A percentile compares a stretch with the other conserved stretches of the same genome.
These are phyloP conservation scores for Geranium rotundifolium DNA, from an alignment of 345 rosid species.

Conservation along the genomic window DNA sequence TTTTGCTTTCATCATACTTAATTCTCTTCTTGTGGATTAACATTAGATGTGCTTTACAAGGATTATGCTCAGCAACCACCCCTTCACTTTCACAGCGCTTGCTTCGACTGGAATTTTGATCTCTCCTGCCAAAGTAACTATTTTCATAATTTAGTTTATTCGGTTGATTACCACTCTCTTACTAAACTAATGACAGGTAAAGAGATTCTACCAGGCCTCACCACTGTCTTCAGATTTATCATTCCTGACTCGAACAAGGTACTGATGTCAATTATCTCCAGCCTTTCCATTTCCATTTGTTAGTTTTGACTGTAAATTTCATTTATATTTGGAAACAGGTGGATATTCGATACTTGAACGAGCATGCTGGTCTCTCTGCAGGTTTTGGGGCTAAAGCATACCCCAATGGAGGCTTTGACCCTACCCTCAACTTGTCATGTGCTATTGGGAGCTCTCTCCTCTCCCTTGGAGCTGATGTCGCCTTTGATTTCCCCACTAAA, in stretches of 20 bases:
- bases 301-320: background rate
- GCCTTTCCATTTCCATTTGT: background rate
- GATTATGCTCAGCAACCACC: slow-evolving; percentile 37
- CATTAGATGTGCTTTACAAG: slow-evolving; percentile 40
- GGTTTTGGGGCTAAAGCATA: slow-evolving; percentile 24
- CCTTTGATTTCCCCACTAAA: slow-evolving; percentile 18
- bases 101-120: slow-evolving; percentile 29
- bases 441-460: slow-evolving; percentile 25
- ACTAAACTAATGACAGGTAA: slow-evolving; percentile 17
- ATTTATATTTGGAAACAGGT: slow-evolving; percentile 16
- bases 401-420: slow-evolving; percentile 18
- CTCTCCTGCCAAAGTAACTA: slow-evolving; percentile 35
- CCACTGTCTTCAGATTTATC: slow-evolving; percentile 25
- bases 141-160: background rate
- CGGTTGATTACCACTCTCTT: background rate
- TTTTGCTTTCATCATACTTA: background rate
- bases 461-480: slow-evolving; percentile 29
- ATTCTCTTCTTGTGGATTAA: background rate
- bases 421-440: slow-evolving; percentile 29
- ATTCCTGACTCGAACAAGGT: slow-evolving; percentile 40
- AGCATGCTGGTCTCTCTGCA: slow-evolving; percentile 30
- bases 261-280: slow-evolving; percentile 1
- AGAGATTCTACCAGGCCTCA: slow-evolving; percentile 37
- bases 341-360: slow-evolving; percentile 29
- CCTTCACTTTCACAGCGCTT: slow-evolving; percentile 18